These are phyloP conservation scores for Cyclotella sp. DNA, from an alignment of 108 stramenopile genomes.

Conservation along the genomic window DNA sequence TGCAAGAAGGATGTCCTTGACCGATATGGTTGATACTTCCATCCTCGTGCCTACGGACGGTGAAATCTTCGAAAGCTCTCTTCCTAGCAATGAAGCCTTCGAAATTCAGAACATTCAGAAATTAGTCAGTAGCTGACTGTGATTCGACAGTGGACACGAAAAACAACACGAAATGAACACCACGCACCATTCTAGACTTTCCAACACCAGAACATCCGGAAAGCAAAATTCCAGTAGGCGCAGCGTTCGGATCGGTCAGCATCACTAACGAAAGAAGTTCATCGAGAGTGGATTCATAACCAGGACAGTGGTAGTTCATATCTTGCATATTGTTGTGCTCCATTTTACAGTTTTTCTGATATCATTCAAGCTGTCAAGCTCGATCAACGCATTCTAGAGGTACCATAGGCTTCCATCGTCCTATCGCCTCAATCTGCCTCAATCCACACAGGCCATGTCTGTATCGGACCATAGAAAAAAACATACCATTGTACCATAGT, in stretches of 20 bases:
- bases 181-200: conserved; percentile 71
- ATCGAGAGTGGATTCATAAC: conserved; percentile 62
- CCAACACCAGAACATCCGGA: conserved; percentile 85
- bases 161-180: neutral
- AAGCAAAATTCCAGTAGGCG: conserved; percentile 66
- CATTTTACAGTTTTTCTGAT: neutral
- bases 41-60: conserved; percentile 2
- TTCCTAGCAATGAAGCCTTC: conserved; percentile 54
- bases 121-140: conserved; percentile 15
- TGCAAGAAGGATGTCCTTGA: conserved; percentile 51
- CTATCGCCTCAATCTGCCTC: no score
- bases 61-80: conserved; percentile 46
- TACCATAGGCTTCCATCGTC: no score
- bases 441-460: no score
- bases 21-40: conserved; percentile 27
- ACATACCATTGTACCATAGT: no score
- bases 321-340: neutral
- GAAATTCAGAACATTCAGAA: conserved; percentile 30
- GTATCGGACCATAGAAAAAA: no score
- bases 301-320: conserved; percentile 52
- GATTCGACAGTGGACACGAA: conserved; percentile 2
- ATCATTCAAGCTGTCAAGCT: neutral
- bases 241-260: conserved; percentile 31
- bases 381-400: no score
- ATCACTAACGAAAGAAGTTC: conserved; percentile 49